Evolutionary conservation across 2,329 filamentous ascomycete genomes (phyloP).

Genomic region (Bisporella sp.): DNA sequence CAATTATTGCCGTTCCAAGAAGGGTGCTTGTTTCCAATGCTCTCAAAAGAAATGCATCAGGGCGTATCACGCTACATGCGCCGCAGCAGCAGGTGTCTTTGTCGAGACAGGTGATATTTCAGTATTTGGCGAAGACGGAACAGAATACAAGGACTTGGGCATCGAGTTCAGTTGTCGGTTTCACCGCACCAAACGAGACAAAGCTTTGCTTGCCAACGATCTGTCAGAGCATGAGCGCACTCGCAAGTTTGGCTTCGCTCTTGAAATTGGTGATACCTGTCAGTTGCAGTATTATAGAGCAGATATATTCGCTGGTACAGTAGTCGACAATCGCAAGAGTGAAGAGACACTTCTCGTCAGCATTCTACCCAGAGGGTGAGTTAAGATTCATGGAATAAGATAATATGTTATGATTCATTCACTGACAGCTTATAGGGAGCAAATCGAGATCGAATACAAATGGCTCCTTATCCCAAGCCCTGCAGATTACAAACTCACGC

Average conservation of each 20-base stretch:
- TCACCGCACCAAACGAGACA: conserved; percentile 81
- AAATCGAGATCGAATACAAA: conserved; percentile 76
- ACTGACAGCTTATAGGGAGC: conserved; percentile 52
- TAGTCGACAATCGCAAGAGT: conserved; percentile 72
- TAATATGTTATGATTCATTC: conserved; percentile 9
- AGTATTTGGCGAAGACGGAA: conserved; percentile 83
- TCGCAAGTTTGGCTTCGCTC: conserved; percentile 56
- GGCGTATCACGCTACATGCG: conserved; percentile 92
- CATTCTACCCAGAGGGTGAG: conserved; percentile 77
- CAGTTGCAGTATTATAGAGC: conserved; percentile 80
- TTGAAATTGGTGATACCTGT: conserved; percentile 69
- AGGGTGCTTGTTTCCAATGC: conserved; percentile 95
- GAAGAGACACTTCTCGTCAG: conserved; percentile 76
- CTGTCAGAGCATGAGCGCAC: conserved; percentile 67
- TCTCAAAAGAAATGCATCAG: conserved; percentile 89
- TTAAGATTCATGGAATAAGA: conserved; percentile 15
- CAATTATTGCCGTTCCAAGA: conserved; percentile 87
- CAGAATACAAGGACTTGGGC: conserved; percentile 84
- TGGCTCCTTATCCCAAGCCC: conserved; percentile 70
- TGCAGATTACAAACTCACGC: conserved; percentile 63
- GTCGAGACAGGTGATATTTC: conserved; percentile 82
- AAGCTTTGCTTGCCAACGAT: conserved; percentile 60
- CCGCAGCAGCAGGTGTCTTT: conserved; percentile 83
- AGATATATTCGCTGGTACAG: conserved; percentile 84
- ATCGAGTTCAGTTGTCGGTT: conserved; percentile 94